phyloP scores from a whole-genome alignment of 2,329 filamentous ascomycete species.

The Calcarisporium arbuscula region DNA sequence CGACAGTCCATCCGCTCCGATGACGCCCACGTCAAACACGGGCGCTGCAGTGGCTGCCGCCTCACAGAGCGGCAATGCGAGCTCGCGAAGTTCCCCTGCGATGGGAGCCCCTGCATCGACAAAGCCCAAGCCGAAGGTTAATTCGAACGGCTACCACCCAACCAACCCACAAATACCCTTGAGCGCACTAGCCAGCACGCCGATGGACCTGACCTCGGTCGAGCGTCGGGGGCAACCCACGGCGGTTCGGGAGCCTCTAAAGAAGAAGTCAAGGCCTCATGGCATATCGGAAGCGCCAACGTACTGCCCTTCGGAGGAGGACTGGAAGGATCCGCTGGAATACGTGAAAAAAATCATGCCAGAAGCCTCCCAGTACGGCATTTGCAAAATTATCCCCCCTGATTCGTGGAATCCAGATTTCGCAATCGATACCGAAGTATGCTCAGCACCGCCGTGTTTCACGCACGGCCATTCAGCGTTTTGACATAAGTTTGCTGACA shows the following conservation, averaged over 20 bases:
- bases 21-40: slow-evolving; percentile 34
- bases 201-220: slow-evolving; percentile 81
- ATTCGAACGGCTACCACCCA: slow-evolving; percentile 47
- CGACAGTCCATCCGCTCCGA: no score
- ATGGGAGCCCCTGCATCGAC: slow-evolving; percentile 29
- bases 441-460: slow-evolving; percentile 12
- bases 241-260: slow-evolving; percentile 67
- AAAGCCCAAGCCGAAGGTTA: slow-evolving; percentile 47
- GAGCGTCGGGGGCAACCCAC: slow-evolving; percentile 83
- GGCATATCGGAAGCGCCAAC: slow-evolving; percentile 85
- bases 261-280: slow-evolving; percentile 73
- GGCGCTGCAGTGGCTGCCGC: slow-evolving; percentile 28
- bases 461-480: background rate
- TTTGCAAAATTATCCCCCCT: slow-evolving; percentile 93
- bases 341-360: slow-evolving; percentile 90
- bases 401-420: slow-evolving; percentile 92
- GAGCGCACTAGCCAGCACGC: slow-evolving; percentile 50
- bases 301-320: slow-evolving; percentile 82
- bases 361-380: slow-evolving; percentile 80
- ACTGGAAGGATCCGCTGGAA: slow-evolving; percentile 89
- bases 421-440: slow-evolving; percentile 91
- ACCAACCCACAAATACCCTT: slow-evolving; percentile 44
- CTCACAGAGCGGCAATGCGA: slow-evolving; percentile 39
- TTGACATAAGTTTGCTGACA: slow-evolving; percentile 12
- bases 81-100: slow-evolving; percentile 47